phyloP scores from a whole-genome alignment of 2,329 filamentous ascomycete species.

The Cladosporium sp. region DNA sequence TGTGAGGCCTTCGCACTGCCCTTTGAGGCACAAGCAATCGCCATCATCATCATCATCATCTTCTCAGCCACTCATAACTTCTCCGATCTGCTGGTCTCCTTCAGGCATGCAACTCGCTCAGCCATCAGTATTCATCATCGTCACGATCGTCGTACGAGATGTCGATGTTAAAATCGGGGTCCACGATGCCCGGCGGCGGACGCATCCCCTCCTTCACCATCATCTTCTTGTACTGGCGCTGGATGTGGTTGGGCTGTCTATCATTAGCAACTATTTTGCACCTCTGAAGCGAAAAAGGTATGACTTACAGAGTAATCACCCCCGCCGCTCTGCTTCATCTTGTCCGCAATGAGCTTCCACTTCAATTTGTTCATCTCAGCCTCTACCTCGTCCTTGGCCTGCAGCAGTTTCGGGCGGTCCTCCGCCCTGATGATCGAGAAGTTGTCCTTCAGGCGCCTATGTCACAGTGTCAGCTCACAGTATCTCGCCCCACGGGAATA shows the following conservation, averaged over 20 bases:
- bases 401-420: constrained; percentile 38
- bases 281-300: not conserved
- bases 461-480: not conserved
- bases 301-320: constrained; percentile 30
- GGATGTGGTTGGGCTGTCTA: constrained; percentile 32
- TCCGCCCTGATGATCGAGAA: constrained; percentile 40
- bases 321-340: constrained; percentile 36
- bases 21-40: not conserved
- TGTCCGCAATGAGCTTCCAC: constrained; percentile 40
- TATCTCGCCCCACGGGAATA: not conserved
- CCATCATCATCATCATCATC: not conserved
- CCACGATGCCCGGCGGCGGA: constrained; percentile 28
- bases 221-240: constrained; percentile 45
- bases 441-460: constrained; percentile 39
- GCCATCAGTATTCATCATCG: not conserved
- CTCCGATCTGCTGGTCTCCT: not conserved
- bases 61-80: not conserved
- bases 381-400: constrained; percentile 43
- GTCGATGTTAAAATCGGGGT: constrained; percentile 28
- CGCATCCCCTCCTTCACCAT: constrained; percentile 30
- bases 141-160: constrained; percentile 14
- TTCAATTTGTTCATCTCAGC: constrained; percentile 42
- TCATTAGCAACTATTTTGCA: not conserved
- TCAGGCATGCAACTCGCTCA: not conserved
- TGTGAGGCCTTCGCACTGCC: not conserved